phyloP scores from a whole-genome alignment of 164 flowering plant species.

The Nymphaea colorata region DNA sequence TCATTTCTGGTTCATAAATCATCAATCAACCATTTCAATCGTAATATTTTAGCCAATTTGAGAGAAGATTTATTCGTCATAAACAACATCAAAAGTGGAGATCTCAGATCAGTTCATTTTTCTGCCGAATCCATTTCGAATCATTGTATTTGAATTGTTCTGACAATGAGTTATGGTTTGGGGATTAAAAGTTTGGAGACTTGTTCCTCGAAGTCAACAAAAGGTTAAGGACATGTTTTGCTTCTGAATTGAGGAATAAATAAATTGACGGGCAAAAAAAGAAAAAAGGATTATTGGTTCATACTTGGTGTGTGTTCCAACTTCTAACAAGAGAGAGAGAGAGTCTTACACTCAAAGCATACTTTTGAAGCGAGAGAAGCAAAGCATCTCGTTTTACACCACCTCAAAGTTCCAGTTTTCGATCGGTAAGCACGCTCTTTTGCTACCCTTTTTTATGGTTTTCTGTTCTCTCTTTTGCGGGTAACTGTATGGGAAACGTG shows the following conservation, averaged over 20 bases:
- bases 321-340: background rate
- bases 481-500: background rate
- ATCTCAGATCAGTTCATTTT: no score
- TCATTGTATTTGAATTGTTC: no score
- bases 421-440: background rate
- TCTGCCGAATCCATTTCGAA: background rate
- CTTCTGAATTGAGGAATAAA: no score
- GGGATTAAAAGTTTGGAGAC: no score
- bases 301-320: background rate
- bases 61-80: no score
- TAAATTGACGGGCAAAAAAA: background rate
- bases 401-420: background rate
- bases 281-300: background rate
- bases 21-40: no score
- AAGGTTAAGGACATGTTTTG: no score
- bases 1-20: no score
- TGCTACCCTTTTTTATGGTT: background rate
- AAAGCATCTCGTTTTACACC: background rate
- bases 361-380: background rate
- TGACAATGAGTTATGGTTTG: no score
- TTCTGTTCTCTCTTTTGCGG: background rate
- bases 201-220: no score
- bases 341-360: background rate
- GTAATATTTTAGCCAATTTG: no score
- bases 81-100: no score